Evolutionary conservation across 257 asterid species (phyloP).

Genomic region (Handroanthus guayacan): DNA sequence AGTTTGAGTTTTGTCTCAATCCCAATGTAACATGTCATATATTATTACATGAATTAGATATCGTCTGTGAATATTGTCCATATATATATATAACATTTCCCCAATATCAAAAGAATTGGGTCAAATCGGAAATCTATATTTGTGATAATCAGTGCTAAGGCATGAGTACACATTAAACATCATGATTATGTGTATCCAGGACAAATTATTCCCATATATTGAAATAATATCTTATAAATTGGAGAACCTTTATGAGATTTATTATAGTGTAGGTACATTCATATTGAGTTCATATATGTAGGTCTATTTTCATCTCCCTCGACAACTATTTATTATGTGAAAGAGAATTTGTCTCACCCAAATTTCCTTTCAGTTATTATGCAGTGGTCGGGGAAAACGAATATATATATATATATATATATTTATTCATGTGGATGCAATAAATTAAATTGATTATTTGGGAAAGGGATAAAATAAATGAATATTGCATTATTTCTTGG

Average conservation of each 20-base stretch:
- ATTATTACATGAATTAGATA: too few species aligned
- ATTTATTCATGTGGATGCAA: background rate
- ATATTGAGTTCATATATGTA: background rate
- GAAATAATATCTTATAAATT: background rate
- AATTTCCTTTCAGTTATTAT: constrained; percentile 2
- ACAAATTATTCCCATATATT: background rate
- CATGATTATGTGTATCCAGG: background rate
- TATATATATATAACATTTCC: too few species aligned
- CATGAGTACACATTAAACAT: background rate
- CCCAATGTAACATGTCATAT: too few species aligned
- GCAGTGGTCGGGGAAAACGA: background rate
- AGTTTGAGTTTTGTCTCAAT: too few species aligned
- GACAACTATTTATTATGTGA: constrained; percentile 32
- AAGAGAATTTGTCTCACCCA: constrained; percentile 31
- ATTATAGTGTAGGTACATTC: background rate
- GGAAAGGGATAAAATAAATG: background rate
- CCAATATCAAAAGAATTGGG: too few species aligned
- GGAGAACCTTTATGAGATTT: too few species aligned
- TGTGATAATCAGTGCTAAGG: too few species aligned
- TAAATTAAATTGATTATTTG: background rate
- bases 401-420: too few species aligned
- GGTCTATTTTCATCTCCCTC: constrained; percentile 17
- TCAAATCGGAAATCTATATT: too few species aligned
- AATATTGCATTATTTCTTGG: constrained; percentile 4
- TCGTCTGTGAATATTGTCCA: background rate